Evolutionary conservation across 2,329 filamentous ascomycete species (phyloP), one percentile per base, ranked within the genome.

Genomic region (Zelopaecilomyces penicillatus): DNA sequence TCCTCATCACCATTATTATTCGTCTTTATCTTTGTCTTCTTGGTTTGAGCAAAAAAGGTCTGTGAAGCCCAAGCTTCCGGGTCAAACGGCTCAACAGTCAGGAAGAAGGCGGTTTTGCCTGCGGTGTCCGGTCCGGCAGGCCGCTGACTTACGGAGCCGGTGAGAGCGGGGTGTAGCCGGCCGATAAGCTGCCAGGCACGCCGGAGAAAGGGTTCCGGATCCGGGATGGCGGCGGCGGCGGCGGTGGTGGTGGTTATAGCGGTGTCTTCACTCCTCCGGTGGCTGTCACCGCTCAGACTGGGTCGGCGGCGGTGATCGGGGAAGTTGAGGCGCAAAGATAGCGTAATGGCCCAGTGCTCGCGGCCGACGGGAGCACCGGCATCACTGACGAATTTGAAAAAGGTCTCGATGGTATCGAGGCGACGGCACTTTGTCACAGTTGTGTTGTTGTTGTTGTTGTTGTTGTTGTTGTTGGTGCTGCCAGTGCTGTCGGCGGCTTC

Each of bases 341-440:
- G 50, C 28, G 57, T 57, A 39, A 63, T 48, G 11, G 60, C 49
- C 60, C 62, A 63, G 43, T 62, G 54, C 45, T 64, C 60, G 37
- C 59, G 57, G 29, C 57, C 54, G 7, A 61, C 42, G 4, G 51
- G 43, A 28, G 49, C 48, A 32, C 52, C 54, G 27, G 48, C 40
- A 35, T 61, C 58, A n/a, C 52, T 58, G n/a, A 59, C 28, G 4
- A 61, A 45, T 41, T 59, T 61, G 43, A 60, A 57, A 31, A 57
- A 63, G 4, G 45, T 51, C 50, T 62, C 58, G 29, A 52, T 38
- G 6, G 50, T 52, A 36, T 52, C 48, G 19, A 52, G 38, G 5
- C 39, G 43, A 5, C 50, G 50, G 26, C 32, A 42, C 30, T 19
- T 19, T 19, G 19, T 19, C 19, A 19, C 19, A 19, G 19, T 19